Evolutionary conservation across 2,329 filamentous ascomycete species (phyloP), one percentile per base, ranked within the genome.

Genomic region (Scedosporium minutisporum): DNA sequence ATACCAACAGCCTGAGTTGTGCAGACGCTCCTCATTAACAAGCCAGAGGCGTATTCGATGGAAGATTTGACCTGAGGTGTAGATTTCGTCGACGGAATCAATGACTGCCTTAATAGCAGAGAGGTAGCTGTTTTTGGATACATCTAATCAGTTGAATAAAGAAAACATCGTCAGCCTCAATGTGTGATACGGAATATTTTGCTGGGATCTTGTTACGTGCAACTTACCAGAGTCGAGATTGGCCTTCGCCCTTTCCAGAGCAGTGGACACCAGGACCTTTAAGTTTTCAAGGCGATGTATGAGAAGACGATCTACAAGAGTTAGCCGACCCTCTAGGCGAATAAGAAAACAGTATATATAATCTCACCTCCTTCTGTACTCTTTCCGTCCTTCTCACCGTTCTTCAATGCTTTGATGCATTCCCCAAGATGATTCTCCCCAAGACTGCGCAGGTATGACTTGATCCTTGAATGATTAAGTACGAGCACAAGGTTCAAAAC

Each of bases 1-100:
- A 1, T 65, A 66, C 72, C 72, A 73, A 46, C 67, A 68, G 7
- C 61, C 44, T 0, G 67, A 67, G 41, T 65, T 64, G 1, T 46
- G 62, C 0, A 33, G 1, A 65, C 63, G 25, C 64, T 65, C 7
- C 65, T 65, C 2, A 57, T 70, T 67, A 18, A 70, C 27, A n/a
- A 61, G n/a, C 71, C 1, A 27, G 21, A 2, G 71, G 29, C n/a
- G 71, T 63, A 60, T 64, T 61, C 25, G 61, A 61, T 14, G 67
- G 10, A 0, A 67, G 53, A 0, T 18, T n/a, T 58, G 16, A 16
- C 21, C 14, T 9, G 38, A 14, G n/a, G 7, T 14, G 18, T 41
- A 33, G 5, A 59, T 41, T 16, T 2, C 21, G 14, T 59, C 33
- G 29, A 33, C 12, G 57, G 25, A 33, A 2, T 16, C 25, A 33